Conservation (phyloP, 257 asterid genomes). For the Cinchona pubescens region DNA sequence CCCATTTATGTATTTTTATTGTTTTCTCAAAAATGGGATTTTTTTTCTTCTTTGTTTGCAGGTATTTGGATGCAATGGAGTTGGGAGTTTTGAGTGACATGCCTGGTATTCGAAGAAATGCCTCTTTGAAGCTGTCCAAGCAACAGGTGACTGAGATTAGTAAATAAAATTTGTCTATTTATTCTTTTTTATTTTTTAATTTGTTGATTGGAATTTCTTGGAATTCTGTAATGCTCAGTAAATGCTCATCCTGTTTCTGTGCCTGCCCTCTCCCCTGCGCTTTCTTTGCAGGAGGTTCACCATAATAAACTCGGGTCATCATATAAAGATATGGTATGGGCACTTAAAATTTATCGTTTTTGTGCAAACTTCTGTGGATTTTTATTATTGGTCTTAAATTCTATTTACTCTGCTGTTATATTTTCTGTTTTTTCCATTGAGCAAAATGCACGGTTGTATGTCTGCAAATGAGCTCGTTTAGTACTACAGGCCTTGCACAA, state of each 20-base stretch:
- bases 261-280: background rate
- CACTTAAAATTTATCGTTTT: constrained; percentile 7
- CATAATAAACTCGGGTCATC: constrained; percentile 49
- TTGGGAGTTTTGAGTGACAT: constrained; percentile 71
- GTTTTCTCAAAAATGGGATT: background rate
- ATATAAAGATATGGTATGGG: constrained; percentile 66
- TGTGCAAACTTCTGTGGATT: background rate
- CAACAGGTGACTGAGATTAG: constrained; percentile 52
- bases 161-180: background rate
- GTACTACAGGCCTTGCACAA: background rate
- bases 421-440: too few species aligned
- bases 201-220: background rate
- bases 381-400: background rate
- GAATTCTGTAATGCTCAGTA: background rate
- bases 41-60: constrained; percentile 11
- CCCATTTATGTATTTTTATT: background rate
- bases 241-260: background rate
- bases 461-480: background rate
- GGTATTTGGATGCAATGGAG: constrained; percentile 75
- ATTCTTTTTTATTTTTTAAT: background rate
- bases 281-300: constrained; percentile 45
- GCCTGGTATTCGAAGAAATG: constrained; percentile 70
- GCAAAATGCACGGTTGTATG: background rate
- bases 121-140: constrained; percentile 58
- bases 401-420: too few species aligned